Evolutionary conservation across 257 asterid genomes (phyloP).

Genomic region (Pogostemon cablin): DNA sequence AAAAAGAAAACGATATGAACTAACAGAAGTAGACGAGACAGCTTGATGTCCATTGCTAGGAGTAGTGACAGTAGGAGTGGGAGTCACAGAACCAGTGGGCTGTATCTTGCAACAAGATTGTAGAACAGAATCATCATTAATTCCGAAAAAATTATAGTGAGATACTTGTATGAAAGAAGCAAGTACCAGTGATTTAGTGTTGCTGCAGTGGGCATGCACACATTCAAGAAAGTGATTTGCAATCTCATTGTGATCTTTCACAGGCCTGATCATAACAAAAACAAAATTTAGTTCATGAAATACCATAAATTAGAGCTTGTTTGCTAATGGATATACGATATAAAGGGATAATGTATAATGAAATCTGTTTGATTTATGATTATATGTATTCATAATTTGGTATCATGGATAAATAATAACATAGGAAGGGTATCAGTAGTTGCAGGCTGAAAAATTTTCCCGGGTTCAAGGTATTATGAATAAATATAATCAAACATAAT

Average conservation of each 20-base stretch:
- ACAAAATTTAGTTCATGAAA: neutral
- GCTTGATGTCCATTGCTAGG: slow-evolving; percentile 39
- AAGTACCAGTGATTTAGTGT: slow-evolving; percentile 55
- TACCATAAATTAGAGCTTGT: neutral
- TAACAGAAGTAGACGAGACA: slow-evolving; percentile 56
- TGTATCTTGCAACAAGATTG: slow-evolving; percentile 34
- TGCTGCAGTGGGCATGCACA: slow-evolving; percentile 57
- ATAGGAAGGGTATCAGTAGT: no score
- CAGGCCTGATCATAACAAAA: slow-evolving; percentile 55
- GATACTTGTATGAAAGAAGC: neutral
- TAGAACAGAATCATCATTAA: slow-evolving; percentile 12
- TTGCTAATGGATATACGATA: neutral
- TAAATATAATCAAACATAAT: no score
- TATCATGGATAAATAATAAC: no score
- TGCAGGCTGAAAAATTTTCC: no score
- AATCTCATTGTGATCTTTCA: slow-evolving; percentile 71
- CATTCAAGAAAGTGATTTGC: slow-evolving; percentile 81
- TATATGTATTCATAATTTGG: neutral
- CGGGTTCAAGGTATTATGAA: no score
- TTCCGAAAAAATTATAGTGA: neutral
- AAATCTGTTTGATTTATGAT: no score
- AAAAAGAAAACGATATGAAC: slow-evolving; percentile 27
- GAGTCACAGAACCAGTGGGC: slow-evolving; percentile 42
- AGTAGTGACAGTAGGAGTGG: slow-evolving; percentile 36
- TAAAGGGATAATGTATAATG: neutral